Evolutionary conservation across 2,329 filamentous ascomycete species (phyloP), one percentile per base, ranked within the genome.

Genomic region (Tolypocladium cylindrosporum): DNA sequence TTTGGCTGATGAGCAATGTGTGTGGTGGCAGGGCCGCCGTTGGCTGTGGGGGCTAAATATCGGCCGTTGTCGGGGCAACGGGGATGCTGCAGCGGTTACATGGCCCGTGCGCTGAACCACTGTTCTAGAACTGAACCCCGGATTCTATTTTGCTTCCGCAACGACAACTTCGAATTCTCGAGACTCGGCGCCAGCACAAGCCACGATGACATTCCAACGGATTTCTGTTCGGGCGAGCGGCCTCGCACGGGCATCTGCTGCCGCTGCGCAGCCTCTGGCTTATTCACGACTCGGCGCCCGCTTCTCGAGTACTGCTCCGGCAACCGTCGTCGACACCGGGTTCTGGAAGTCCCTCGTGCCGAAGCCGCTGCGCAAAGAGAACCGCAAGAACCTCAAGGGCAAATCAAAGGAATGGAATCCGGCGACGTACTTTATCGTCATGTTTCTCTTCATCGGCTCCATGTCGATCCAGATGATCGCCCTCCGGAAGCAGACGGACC

Each of bases 401-500:
- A 82, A 79, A 62, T 75, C 80, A 19, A 87, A 83, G 67, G 82
- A 85, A 64, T 90, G 87, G 86, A 93, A 93, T 65, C 89, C 90
- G 3, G 88, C 88, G 24, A 91, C 87, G 0, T 93, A 91, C 67
- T 94, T 87, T 71, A 90, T 93, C 64, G 77, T 86, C 65, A 90
- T 93, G 62, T 91, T 91, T 67, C 77, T 91, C 45, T 80, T 97
- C 62, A 93, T 97, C 62, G 95, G 95, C 4, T 96, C 91, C 61
- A 96, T 97, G 79, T 90, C 93, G 16, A 97, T 99, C 65, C 90
- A 97, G 67, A 89, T 94, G 80, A 87, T 99, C 67, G 80, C 86
- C 41, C 71, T 97, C 66, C 88, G 87, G 66, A 89, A 89, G 65
- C 87, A 92, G 55, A 88, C 86, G 67, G 79, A 81, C 39, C 84